Base-by-base conservation (phyloP, 2,329 filamentous ascomycete species). In the Thelonectria olida region DNA sequence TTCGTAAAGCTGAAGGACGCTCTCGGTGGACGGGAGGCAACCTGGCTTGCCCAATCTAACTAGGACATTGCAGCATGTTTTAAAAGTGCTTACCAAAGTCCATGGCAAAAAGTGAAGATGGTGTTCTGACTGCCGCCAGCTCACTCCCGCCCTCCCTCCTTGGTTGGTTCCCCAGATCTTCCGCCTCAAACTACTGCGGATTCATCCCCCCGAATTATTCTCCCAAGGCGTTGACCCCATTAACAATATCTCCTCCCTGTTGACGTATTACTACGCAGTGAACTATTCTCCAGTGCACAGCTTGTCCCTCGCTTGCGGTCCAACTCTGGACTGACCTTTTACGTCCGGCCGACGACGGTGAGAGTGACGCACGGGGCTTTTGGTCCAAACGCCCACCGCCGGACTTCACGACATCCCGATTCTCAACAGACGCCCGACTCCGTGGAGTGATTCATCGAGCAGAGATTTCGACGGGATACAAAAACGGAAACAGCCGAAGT, bases 301-400 rank as follows among this genome's bases (percentile, higher is more conserved):
- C n/a, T n/a, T n/a, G n/a, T n/a, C n/a, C 27, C 39, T 55, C 39
- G 42, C 42, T 54, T 44, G 28, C 41, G 31, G n/a, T 27, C 52
- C 47, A 31, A 50, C 38, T 31, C 23, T 31, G 25, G 47, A 54
- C 57, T 42, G 56, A 60, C 47, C 51, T 53, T 49, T 17, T n/a
- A 23, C 31, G 28, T 36, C 41, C 22, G 28, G 31, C 10, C 31
- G 31, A 34, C 12, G 49, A 52, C 58, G 38, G 34, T 53, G 36
- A 56, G 48, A 58, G 63, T 69, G 67, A 68, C 67, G 67, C 65
- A 69, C 54, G 56, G 61, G 67, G 67, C 67, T 61, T 61, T 41
- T 42, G 15, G 49, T 36, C 36, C 44, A 42, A 44, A 59, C 50
- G 19, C 34, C 31, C 34, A 44, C 23, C 49, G 27, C 34, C 31